Percentiles rank a stretch among this genome's conserved stretches.
Conservation (phyloP, 2,329 filamentous ascomycete genomes). For the Hymenoscyphus salicellus region DNA sequence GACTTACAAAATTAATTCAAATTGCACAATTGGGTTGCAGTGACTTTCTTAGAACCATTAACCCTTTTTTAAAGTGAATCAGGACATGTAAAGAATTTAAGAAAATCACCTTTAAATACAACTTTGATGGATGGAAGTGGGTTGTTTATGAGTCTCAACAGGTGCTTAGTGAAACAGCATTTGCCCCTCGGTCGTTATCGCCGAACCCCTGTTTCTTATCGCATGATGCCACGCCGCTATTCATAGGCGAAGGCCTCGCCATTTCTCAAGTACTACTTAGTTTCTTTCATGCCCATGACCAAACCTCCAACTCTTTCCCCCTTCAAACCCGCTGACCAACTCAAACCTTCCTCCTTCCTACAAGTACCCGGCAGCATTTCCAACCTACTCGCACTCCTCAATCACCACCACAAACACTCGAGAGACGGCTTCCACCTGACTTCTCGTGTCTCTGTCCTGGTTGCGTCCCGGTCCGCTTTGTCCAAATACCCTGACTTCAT, state of each 20-base stretch:
- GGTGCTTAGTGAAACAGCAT: background rate
- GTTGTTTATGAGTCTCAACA: background rate
- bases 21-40: no score
- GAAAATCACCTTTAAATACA: no score
- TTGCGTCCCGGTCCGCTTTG: background rate
- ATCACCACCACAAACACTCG: background rate
- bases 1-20: no score
- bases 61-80: no score
- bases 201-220: slow-evolving; percentile 1
- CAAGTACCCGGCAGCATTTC: background rate
- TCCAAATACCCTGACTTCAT: background rate
- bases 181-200: background rate
- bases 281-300: background rate
- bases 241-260: background rate
- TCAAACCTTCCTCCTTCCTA: background rate
- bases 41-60: no score
- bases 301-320: background rate
- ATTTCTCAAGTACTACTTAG: background rate
- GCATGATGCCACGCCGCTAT: background rate
- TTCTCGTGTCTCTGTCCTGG: background rate
- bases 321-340: slow-evolving; percentile 6
- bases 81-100: no score
- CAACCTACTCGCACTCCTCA: background rate
- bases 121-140: no score
- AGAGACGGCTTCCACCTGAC: background rate